Percentiles rank a stretch among this genome's conserved stretches.
These are phyloP conservation scores for Solanum gandarillasii DNA, from an alignment of 257 asterid species.

Conservation along the genomic window DNA sequence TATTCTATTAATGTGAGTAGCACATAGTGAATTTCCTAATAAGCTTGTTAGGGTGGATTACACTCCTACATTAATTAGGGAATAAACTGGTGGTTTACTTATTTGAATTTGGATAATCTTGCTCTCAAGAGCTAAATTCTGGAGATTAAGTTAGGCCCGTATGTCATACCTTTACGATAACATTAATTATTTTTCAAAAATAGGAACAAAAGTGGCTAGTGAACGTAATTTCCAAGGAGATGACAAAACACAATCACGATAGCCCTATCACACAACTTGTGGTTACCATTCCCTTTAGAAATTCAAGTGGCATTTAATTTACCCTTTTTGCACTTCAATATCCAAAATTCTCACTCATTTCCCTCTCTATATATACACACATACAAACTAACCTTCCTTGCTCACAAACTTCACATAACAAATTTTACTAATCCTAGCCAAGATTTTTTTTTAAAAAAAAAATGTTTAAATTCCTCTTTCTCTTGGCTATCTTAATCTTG, in stretches of 20 bases:
- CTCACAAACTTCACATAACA: not conserved
- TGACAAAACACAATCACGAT: not conserved
- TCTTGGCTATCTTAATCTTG: constrained; percentile 16
- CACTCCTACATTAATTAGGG: too few species aligned
- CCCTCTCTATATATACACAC: not conserved
- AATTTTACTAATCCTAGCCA: not conserved
- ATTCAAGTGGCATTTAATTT: not conserved
- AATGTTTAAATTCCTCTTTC: constrained; percentile 26
- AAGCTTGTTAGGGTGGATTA: not conserved
- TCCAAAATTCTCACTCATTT: not conserved
- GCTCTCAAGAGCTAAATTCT: not conserved
- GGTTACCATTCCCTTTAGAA: not conserved
- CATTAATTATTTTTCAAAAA: not conserved
- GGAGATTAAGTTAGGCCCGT: rapidly evolving
- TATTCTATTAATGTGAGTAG: too few species aligned
- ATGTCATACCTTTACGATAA: not conserved
- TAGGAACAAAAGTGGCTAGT: not conserved
- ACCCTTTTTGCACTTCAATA: not conserved
- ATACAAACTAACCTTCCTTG: not conserved
- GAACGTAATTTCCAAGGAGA: not conserved
- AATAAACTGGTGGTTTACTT: rapidly evolving
- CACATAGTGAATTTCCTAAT: not conserved
- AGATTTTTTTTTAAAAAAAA: not conserved
- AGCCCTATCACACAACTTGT: not conserved
- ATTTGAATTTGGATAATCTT: rapidly evolving